Base-by-base conservation (phyloP, 148 eudicot species). In the Rheum nobile region DNA sequence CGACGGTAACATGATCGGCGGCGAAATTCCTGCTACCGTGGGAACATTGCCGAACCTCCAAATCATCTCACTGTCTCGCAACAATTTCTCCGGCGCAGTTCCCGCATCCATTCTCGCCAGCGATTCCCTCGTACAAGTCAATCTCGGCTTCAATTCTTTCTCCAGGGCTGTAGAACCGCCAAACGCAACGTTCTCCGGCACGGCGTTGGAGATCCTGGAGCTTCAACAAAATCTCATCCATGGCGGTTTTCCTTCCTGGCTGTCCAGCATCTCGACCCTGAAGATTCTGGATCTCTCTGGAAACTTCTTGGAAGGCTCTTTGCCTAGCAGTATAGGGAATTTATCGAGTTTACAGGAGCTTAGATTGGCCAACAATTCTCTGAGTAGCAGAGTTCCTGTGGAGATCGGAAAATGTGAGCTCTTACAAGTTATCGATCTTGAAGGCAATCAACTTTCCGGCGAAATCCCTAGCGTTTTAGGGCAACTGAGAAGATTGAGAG, bases 351-450 rank as follows among this genome's bases (percentile, higher is more conserved):
- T 92, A 67, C 83, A 88, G 75, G 92, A 86, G 75, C 72, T 92
- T 1, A 86, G 80, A 37, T 50, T 88, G 67, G 87, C 85, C 48
- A 90, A 88, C 75, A 90, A 89, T 83, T 83, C 95, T 21, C 70
- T 92, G 14, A 77, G 61, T 4, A 96, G 96, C 0, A 50, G 73
- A 26, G 68, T 92, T 71, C 96, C 97, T n/a, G 75, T 35, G 29
- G 84, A 81, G 77, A 63, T 92, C 50, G 72, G 41, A 57, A 78
- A 78, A 21, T 85, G 88, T 75, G 74, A 73, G 19, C 26, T n/a
- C 0, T 75, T 92, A 34, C 73, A 69, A 21, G 86, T 87, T 71
- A 79, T 92, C 65, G 91, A 90, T 84, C 72, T 90, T 2, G 84
- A 78, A 54, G 86, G 85, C 14, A 92, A 92, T 74, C 73, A n/a